Evolutionary conservation across 2,329 filamentous ascomycete species (phyloP), one percentile per base, ranked within the genome.

Genomic region (Fusarium sp.): DNA sequence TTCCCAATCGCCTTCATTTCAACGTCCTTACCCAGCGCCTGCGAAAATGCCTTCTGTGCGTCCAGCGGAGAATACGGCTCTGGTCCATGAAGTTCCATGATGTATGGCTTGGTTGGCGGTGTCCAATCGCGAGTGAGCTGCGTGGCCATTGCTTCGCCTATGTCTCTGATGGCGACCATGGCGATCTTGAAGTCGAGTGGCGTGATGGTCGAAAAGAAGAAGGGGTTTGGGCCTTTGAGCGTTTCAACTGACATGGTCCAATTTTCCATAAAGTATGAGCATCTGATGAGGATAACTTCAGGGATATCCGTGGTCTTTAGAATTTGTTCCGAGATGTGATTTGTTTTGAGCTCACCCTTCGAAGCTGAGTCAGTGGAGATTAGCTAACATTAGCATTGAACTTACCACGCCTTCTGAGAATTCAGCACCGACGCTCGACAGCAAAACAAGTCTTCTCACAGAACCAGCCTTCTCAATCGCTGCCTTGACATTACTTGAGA

Each of bases 231-330:
- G 1, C 41, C 69, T 24, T 75, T 71, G 39, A 83, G 66, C 0
- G 79, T 81, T 24, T 80, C 75, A 3, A 80, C 33, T 4, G 65
- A 61, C 59, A 69, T 66, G 7, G 75, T 77, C 82, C 82, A 84
- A 54, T 84, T 84, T 68, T 84, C 81, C 81, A 83, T 84, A 38
- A 84, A 84, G 70, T 82, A 84, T 0, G 69, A 66, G 49, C 77
- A 80, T 11, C 83, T 77, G 5, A 82, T 76, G 47, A 83, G 79
- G 18, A 80, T 64, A 4, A 83, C 66, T 6, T 80, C 72, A 0
- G 75, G 66, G 4, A 79, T 70, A 5, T 76, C 60, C 0, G 73
- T 66, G 0, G 33, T 45, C 7, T 55, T 57, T 4, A 82, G 62
- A 5, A 79, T 52, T 7, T 66, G 44, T 54, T 84, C 83, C 1